phyloP scores from a whole-genome alignment of 208 protist species.

The Novymonas esmeraldas region DNA sequence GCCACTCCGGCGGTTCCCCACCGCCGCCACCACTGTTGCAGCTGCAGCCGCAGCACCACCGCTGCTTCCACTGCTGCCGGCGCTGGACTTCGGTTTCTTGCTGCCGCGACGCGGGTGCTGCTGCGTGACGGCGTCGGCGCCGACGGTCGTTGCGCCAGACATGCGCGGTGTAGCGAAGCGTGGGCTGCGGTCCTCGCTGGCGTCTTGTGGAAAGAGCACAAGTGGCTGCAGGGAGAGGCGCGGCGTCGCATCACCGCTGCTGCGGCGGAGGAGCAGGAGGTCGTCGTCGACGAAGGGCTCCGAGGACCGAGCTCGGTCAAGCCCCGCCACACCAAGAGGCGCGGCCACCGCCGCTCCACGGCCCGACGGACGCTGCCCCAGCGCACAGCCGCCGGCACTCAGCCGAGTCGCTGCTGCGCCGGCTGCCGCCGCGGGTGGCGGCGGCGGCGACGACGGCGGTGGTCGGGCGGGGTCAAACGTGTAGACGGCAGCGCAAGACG shows the following conservation, averaged over 20 bases:
- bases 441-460: too few species aligned
- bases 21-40: background rate
- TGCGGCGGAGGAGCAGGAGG: background rate
- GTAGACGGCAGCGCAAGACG: background rate
- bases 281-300: constrained; percentile 31
- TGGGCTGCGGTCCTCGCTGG: background rate
- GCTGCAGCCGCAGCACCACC: background rate
- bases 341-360: background rate
- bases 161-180: background rate
- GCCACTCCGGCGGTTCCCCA: too few species aligned
- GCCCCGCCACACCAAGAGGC: background rate
- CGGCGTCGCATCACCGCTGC: background rate
- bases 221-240: constrained; percentile 6
- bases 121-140: background rate
- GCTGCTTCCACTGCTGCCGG: too few species aligned
- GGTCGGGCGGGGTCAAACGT: too few species aligned
- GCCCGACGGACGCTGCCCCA: background rate
- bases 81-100: background rate
- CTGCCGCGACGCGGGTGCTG: background rate
- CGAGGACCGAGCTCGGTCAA: constrained; percentile 16
- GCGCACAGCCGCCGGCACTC: too few species aligned
- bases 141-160: constrained; percentile 1
- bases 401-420: too few species aligned
- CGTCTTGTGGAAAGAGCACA: constrained; percentile 3
- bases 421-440: too few species aligned